Conservation (phyloP, 257 asterid species). For the Solanum arcanum region DNA sequence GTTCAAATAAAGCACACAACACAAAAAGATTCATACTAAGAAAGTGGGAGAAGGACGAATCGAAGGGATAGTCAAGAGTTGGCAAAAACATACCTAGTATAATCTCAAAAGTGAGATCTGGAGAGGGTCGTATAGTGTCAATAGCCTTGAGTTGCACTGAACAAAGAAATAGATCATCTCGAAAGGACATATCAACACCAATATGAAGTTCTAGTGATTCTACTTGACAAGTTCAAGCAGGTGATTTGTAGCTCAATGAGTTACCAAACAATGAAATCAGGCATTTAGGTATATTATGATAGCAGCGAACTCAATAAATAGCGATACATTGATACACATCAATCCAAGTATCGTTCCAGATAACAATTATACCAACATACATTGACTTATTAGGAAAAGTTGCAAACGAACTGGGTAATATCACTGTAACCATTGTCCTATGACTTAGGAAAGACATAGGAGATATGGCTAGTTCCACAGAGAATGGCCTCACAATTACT, state of each 20-base stretch:
- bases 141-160: not conserved
- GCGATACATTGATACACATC: not conserved
- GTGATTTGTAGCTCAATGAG: not conserved
- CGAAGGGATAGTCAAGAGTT: not conserved
- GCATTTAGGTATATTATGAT: not conserved
- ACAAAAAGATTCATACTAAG: not conserved
- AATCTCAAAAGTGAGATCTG: not conserved
- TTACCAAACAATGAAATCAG: not conserved
- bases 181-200: not conserved
- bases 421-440: not conserved
- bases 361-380: not conserved
- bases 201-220: not conserved
- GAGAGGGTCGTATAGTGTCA: not conserved
- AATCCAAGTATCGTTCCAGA: not conserved
- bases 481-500: constrained; percentile 1
- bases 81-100: not conserved
- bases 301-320: not conserved
- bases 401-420: not conserved
- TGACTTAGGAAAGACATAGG: not conserved
- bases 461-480: not conserved
- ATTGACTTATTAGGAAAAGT: not conserved
- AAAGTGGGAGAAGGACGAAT: not conserved
- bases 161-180: not conserved
- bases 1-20: not conserved
- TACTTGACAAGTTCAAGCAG: not conserved